Evolutionary conservation across 371 early-diverging fungal species (phyloP).

Genomic region (Massospora cicadina): DNA sequence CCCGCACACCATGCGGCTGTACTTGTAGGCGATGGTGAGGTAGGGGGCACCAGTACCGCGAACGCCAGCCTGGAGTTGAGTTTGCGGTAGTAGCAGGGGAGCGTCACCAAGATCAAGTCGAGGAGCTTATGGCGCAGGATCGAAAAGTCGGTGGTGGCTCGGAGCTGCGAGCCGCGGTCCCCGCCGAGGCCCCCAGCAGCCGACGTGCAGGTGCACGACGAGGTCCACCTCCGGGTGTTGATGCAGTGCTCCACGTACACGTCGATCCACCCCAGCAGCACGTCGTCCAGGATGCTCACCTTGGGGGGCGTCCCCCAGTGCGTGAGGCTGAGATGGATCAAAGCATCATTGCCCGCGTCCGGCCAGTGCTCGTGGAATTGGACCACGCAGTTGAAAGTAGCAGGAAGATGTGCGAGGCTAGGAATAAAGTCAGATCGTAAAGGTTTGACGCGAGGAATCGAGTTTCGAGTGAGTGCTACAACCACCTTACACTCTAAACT

Average conservation of each 20-base stretch:
- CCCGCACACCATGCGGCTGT: not conserved
- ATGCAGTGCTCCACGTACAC: slow-evolving; percentile 4
- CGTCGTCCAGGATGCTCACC: not conserved
- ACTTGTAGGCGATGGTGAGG: not conserved
- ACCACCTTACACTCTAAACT: too few species aligned
- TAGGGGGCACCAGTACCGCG: not conserved
- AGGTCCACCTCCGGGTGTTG: not conserved
- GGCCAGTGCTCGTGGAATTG: not conserved
- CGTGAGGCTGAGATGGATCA: not conserved
- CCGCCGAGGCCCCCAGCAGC: not conserved
- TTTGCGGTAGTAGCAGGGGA: not conserved
- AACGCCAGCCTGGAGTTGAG: not conserved
- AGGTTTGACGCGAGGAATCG: not conserved
- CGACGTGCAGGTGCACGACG: not conserved
- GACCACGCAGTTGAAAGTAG: not conserved
- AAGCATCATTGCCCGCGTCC: not conserved
- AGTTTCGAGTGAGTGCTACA: too few species aligned
- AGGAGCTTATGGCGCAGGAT: not conserved
- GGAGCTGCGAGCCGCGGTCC: not conserved
- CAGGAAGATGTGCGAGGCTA: slow-evolving; percentile 1
- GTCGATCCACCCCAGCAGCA: slow-evolving; percentile 3
- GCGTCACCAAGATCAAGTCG: not conserved
- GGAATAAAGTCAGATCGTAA: not conserved
- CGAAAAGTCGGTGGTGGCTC: not conserved
- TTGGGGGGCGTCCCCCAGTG: not conserved